Conservation (phyloP, 2,329 filamentous ascomycete species). For the Colletotrichum sp. region DNA sequence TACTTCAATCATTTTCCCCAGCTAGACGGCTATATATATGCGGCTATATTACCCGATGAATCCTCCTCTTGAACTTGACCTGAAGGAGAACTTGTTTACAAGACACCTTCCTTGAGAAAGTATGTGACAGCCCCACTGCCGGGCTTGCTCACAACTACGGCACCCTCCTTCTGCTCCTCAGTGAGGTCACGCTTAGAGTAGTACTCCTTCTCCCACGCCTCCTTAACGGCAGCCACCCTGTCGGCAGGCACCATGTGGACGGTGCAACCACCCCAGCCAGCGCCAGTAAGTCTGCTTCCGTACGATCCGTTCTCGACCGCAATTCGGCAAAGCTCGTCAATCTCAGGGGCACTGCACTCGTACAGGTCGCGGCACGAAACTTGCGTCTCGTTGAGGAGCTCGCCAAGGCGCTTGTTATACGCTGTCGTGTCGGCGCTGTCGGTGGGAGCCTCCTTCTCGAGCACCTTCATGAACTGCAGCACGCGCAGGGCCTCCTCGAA, state of each 20-base stretch:
- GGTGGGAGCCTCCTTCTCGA: slow-evolving; percentile 57
- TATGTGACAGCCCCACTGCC: slow-evolving; percentile 73
- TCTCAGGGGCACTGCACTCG: slow-evolving; percentile 89
- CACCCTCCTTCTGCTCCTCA: slow-evolving; percentile 75
- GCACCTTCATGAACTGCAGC: slow-evolving; percentile 78
- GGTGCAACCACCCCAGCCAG: slow-evolving; percentile 95
- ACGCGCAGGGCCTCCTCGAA: slow-evolving; percentile 90
- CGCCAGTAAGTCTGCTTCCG: slow-evolving; percentile 87
- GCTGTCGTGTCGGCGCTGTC: slow-evolving; percentile 54
- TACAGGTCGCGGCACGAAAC: slow-evolving; percentile 85
- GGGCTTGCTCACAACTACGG: slow-evolving; percentile 89
- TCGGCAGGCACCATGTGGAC: slow-evolving; percentile 90
- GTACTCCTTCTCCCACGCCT: slow-evolving; percentile 81
- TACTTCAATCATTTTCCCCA: not conserved
- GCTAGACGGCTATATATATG: not conserved
- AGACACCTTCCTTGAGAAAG: slow-evolving; percentile 35
- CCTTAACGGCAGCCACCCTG: slow-evolving; percentile 78
- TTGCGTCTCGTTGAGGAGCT: slow-evolving; percentile 88
- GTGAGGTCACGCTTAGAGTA: slow-evolving; percentile 72
- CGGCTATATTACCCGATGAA: not conserved
- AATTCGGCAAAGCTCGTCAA: slow-evolving; percentile 87
- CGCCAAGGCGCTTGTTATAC: slow-evolving; percentile 75
- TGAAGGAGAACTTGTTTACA: not conserved
- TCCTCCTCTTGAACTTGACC: not conserved
- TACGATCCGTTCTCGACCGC: slow-evolving; percentile 80